Base-by-base conservation (phyloP, 305 asterid species). In the Plantago coronopus region DNA sequence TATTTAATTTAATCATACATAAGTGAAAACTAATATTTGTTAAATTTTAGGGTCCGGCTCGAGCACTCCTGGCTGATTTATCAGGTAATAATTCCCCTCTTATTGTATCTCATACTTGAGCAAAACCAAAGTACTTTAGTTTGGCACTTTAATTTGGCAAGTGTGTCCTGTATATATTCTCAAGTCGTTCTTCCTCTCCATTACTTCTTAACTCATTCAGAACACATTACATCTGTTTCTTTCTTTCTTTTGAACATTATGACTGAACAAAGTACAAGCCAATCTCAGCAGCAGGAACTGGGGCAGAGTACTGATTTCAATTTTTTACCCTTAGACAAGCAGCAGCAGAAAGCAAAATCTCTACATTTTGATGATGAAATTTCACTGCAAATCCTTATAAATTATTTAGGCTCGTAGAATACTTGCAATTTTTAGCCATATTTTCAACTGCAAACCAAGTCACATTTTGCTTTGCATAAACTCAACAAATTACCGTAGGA, bases 41-140 rank as follows among this genome's bases (percentile, higher is more conserved):
- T 54, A 63, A 70, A 25, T 71, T 66, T 70, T 61, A 89, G 99
- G 99, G 99, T 54, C 99, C 99, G 12, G 99, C 99, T 68, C 95
- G 99, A 69, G 99, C 99, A 71, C 97, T 94, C 72, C 79, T 94
- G 76, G 99, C 97, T 74, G 99, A 94, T 82, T 85, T 94, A 79
- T 83, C 99, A 68, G 99, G 99, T 87, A 82, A 63, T 56, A 55
- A n/a, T 67, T 60, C 63, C 14, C 54, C 49, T 12, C 21, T 50
- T 54, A 42, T 43, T 64, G 57, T 46, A 62, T 59, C 60, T 67
- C 59, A 67, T 27, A 57, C 25, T 23, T 64, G 27, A 25, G 18
- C 17, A 61, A 29, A 57, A 34, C 50, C 9, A 23, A 40, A 25
- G 43, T 42, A 40, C 3, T 34, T 46, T 18, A 19, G 34, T 22